Evolutionary conservation across 108 stramenopile species (phyloP).

Genomic region (Chaetoceros muelleri): DNA sequence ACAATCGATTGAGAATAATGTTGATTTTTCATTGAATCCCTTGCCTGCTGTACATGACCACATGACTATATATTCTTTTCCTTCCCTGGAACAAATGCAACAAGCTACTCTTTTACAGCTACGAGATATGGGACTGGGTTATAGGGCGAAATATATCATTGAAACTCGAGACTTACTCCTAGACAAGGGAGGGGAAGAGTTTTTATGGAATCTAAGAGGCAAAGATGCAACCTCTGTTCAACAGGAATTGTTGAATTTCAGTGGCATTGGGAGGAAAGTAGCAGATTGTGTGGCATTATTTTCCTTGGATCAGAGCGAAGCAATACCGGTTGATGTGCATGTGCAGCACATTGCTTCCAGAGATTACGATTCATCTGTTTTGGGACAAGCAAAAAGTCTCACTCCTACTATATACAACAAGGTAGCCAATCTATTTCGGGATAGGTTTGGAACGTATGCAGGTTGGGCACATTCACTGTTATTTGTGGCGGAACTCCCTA

Average conservation of each 20-base stretch:
- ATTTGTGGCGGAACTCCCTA: constrained; percentile 93
- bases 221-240: constrained; percentile 49
- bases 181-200: constrained; percentile 51
- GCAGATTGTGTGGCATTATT: constrained; percentile 99
- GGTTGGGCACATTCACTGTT: constrained; percentile 99
- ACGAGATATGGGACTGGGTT: constrained; percentile 85
- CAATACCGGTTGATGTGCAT: constrained; percentile 95
- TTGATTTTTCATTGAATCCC: not conserved
- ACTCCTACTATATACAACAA: constrained; percentile 87
- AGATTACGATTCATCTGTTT: constrained; percentile 59
- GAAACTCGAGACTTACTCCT: constrained; percentile 53
- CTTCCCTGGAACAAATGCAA: constrained; percentile 45
- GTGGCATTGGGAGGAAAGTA: constrained; percentile 92
- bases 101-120: constrained; percentile 60
- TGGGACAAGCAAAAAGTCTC: constrained; percentile 65
- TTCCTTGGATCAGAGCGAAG: constrained; percentile 70
- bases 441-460: constrained; percentile 65
- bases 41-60: not conserved
- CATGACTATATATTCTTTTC: constrained; percentile 66
- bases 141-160: constrained; percentile 87
- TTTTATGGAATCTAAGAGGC: constrained; percentile 28
- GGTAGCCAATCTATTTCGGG: constrained; percentile 90
- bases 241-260: constrained; percentile 52
- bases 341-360: constrained; percentile 95
- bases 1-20: constrained; percentile 1